Percentiles rank a stretch among this genome's conserved stretches.
Conservation (phyloP, 75 land plant genomes). For the Azolla pinnata region DNA sequence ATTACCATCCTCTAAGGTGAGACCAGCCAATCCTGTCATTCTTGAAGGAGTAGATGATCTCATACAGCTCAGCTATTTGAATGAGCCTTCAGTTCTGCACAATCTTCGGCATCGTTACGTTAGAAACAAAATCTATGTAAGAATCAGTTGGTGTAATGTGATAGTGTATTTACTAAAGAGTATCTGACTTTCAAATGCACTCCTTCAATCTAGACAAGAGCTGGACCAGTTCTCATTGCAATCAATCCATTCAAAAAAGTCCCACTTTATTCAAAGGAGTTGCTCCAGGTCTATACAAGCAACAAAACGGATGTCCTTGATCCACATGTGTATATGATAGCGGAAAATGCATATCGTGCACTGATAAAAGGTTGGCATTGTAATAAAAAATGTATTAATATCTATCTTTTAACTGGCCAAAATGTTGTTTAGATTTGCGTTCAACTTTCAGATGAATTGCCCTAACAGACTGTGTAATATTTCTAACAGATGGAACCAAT, state of each 20-base stretch:
- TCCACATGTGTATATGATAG: conserved; percentile 86
- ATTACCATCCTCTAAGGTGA: conserved; percentile 32
- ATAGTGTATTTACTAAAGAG: background rate
- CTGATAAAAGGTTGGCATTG: conserved; percentile 61
- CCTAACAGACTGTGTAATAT: background rate
- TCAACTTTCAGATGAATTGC: too few relatives aligned
- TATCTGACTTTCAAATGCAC: background rate
- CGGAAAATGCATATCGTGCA: conserved; percentile 60
- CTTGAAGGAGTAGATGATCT: conserved; percentile 92
- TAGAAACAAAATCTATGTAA: conserved; percentile 64
- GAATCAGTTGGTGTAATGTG: too few relatives aligned
- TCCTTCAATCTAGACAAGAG: conserved; percentile 58
- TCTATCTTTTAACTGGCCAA: too few relatives aligned
- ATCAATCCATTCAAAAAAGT: conserved; percentile 87
- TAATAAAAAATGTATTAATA: background rate
- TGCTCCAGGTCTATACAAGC: conserved; percentile 47
- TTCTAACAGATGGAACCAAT: conserved; percentile 49
- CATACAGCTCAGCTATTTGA: conserved; percentile 79
- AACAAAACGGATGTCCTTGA: conserved; percentile 29
- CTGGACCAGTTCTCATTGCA: conserved; percentile 90
- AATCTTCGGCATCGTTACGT: conserved; percentile 55
- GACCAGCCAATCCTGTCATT: conserved; percentile 86
- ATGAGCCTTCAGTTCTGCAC: conserved; percentile 94
- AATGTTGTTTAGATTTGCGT: too few relatives aligned
- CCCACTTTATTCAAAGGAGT: conserved; percentile 50